phyloP scores from a whole-genome alignment of 2,329 filamentous ascomycete species.

The Colletotrichum lindemuthianum region DNA sequence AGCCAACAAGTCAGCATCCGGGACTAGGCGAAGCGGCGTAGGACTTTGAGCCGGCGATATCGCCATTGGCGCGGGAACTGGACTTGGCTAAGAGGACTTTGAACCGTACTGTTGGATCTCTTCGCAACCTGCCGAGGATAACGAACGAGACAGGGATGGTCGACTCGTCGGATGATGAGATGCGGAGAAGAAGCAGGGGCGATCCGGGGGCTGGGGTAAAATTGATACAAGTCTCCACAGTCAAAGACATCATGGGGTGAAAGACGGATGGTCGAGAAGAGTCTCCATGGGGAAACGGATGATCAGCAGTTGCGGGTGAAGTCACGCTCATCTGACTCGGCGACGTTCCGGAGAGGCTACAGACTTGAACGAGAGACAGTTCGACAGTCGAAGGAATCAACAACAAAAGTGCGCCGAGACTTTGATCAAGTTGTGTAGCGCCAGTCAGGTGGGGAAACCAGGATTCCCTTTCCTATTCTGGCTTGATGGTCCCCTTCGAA shows the following conservation, averaged over 20 bases:
- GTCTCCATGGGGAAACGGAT: constrained; percentile 23
- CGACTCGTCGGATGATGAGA: constrained; percentile 12
- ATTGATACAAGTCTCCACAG: constrained; percentile 13
- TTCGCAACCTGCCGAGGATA: constrained; percentile 1
- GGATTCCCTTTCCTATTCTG: background rate
- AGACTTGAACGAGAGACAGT: background rate
- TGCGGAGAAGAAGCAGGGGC: constrained; percentile 28
- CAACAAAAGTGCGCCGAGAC: constrained; percentile 8
- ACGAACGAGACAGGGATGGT: background rate
- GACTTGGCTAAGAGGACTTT: background rate
- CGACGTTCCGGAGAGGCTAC: background rate
- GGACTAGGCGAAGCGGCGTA: background rate
- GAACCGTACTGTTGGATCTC: constrained; percentile 5
- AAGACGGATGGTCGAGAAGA: background rate
- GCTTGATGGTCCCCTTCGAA: background rate
- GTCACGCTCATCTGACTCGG: constrained; percentile 18
- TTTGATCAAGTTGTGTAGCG: constrained; percentile 18
- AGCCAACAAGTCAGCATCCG: constrained; percentile 1
- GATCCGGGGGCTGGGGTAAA: constrained; percentile 32
- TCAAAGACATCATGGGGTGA: constrained; percentile 15
- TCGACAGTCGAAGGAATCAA: background rate
- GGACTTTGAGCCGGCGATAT: background rate
- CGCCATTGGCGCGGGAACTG: constrained; percentile 19
- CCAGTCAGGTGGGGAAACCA: constrained; percentile 7
- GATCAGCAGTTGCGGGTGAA: background rate